Evolutionary conservation across 2,329 filamentous ascomycete species (phyloP), one percentile per base, ranked within the genome.

Genomic region (Aspergillus neotritici): DNA sequence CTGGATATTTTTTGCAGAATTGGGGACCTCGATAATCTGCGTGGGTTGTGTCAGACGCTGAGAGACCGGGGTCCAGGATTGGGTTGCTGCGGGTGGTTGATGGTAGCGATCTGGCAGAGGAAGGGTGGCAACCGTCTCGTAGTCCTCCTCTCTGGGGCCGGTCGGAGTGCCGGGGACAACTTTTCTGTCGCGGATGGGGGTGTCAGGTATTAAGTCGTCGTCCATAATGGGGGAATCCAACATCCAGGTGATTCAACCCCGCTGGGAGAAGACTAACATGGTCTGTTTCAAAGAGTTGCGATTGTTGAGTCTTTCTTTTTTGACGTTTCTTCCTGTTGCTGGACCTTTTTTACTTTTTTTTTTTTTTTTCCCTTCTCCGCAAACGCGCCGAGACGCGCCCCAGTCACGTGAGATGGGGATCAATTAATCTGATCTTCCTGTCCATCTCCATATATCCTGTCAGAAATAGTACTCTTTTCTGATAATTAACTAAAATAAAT

Each of bases 21-120:
- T 62, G 31, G 69, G 64, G 37, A 64, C 64, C 12, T 72, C 68
- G 17, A 83, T 64, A 29, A 80, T 66, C 55, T 83, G 80, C 9
- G 78, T 83, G 1, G 81, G 79, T 54, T 84, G 80, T 11, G 79
- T 83, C 52, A 61, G 68, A 69, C 42, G 72, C 66, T 64, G 77
- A 63, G 46, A 77, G 71, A 51, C 71, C 69, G 60, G 75, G 47
- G 57, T 69, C 33, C 61, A 51, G 44, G 57, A 51, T 52, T 63
- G 63, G 42, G 62, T 62, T 51, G 52, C 53, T 44, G 52, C 46
- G 46, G 54, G 54, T 14, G 47, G 44, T 34, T 25, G 21, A 8
- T 25, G 21, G 21, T 25, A 25, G 21, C 47, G 31, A 30, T 49
- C 49, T 21, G 45, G 34, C 62, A 71, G 47, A 55, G 76, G 70